These are phyloP conservation scores for Calonectria honghensis DNA, from an alignment of 2,329 filamentous ascomycete species.

Conservation along the genomic window DNA sequence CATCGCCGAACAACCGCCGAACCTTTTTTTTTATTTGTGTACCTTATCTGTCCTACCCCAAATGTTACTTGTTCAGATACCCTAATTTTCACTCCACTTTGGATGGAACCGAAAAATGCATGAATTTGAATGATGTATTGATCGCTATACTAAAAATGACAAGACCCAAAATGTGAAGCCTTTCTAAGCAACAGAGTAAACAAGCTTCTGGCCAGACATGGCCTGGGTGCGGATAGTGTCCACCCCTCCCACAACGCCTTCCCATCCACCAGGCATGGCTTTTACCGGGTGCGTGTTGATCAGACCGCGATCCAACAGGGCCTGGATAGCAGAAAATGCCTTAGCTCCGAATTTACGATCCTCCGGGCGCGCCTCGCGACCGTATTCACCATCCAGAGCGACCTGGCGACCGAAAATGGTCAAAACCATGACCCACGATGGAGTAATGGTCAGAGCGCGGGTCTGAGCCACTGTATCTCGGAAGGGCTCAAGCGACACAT, in stretches of 20 bases:
- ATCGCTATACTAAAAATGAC: background rate
- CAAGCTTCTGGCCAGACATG: constrained; percentile 27
- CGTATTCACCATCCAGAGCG: constrained; percentile 25
- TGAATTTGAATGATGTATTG: background rate
- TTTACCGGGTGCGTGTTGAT: constrained; percentile 24
- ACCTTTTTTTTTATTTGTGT: too few relatives aligned
- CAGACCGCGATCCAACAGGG: constrained; percentile 11
- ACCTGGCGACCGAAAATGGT: constrained; percentile 23
- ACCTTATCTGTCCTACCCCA: too few relatives aligned
- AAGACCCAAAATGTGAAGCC: background rate
- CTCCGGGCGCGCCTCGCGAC: constrained; percentile 21
- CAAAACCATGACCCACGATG: constrained; percentile 24
- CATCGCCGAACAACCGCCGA: too few relatives aligned
- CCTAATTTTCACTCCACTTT: background rate
- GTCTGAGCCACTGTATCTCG: constrained; percentile 17
- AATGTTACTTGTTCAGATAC: too few relatives aligned
- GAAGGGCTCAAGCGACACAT: constrained; percentile 17
- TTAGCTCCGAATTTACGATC: constrained; percentile 17
- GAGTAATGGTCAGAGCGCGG: constrained; percentile 16
- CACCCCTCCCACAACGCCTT: constrained; percentile 27
- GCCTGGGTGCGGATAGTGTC: constrained; percentile 25
- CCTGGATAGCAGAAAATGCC: constrained; percentile 8
- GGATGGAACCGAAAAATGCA: background rate
- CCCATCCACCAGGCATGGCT: constrained; percentile 20
- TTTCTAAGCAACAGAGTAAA: constrained; percentile 17